phyloP scores from a whole-genome alignment of 257 asterid species.

The Solanum megistacrolobum region DNA sequence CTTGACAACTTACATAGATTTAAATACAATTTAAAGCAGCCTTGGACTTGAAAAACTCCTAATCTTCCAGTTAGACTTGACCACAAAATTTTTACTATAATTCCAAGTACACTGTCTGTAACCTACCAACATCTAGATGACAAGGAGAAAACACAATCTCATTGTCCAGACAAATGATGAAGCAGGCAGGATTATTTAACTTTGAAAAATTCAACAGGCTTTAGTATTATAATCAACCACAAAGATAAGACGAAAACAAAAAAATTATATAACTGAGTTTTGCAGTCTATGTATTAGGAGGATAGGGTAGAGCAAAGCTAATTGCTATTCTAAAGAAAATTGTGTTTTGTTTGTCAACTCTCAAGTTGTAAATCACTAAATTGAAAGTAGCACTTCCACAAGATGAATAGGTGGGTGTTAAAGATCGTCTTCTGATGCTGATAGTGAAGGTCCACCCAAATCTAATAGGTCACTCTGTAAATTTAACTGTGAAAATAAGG shows the following conservation, averaged over 20 bases:
- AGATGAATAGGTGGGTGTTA: neutral
- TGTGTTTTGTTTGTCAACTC: neutral
- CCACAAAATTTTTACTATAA: neutral
- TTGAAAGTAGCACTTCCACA: neutral
- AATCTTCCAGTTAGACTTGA: neutral
- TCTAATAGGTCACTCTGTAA: neutral
- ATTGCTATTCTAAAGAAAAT: neutral
- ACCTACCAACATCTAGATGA: neutral
- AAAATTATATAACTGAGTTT: neutral
- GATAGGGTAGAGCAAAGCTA: neutral
- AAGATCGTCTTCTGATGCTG: neutral
- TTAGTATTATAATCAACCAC: neutral
- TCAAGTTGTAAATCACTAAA: neutral
- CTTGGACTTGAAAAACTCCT: neutral
- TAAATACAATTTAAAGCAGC: neutral
- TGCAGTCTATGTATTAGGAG: neutral
- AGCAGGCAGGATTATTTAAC: neutral
- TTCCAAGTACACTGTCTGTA: neutral
- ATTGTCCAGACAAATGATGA: neutral
- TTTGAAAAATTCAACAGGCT: neutral
- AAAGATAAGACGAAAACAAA: neutral
- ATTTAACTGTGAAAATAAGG: neutral
- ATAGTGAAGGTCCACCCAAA: neutral
- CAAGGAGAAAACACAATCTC: neutral
- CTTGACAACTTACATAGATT: neutral